These are phyloP conservation scores for Cyberlindnera xishuangbannaensis DNA, from an alignment of 805 yeast species.

Conservation along the genomic window DNA sequence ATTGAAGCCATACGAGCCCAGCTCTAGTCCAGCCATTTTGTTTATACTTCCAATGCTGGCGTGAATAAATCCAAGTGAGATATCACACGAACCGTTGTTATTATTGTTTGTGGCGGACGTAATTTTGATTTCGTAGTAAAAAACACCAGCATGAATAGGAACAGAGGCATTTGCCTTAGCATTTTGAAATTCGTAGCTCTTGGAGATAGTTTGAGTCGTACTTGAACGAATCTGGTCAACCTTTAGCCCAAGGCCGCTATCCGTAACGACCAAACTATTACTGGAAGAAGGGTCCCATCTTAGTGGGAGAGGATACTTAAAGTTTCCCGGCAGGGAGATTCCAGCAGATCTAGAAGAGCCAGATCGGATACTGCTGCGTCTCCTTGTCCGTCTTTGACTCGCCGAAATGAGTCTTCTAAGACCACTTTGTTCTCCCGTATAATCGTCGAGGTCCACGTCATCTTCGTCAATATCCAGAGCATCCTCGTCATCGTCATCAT, in stretches of 20 bases:
- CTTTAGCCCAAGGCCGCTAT: conserved; percentile 12
- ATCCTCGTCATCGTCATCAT: conserved; percentile 8
- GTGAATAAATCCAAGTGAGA: conserved; percentile 42
- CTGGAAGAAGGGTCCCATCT: conserved; percentile 14
- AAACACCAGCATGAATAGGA: conserved; percentile 38
- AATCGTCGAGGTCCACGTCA: conserved; percentile 5
- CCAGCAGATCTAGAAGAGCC: too few species aligned
- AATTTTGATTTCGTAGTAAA: conserved; percentile 46
- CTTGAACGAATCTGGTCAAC: conserved; percentile 7
- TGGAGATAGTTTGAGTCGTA: conserved; percentile 1
- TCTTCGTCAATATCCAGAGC: conserved; percentile 5
- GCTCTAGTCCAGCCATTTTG: conserved; percentile 44
- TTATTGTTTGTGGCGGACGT: conserved; percentile 31
- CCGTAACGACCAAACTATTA: conserved; percentile 5
- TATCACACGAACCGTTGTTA: conserved; percentile 23
- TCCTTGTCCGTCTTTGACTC: not conserved
- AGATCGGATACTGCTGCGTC: too few species aligned
- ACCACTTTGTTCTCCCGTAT: not conserved
- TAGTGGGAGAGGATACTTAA: conserved; percentile 19
- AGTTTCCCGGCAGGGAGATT: too few species aligned
- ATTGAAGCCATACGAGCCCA: conserved; percentile 45
- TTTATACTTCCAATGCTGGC: conserved; percentile 22
- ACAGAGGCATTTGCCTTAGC: conserved; percentile 32
- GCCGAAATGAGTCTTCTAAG: not conserved
- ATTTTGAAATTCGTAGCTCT: conserved; percentile 17